Percentiles rank a stretch among this genome's conserved stretches.
Conservation (phyloP, 306 rosid genomes). For the Trifolium subterraneum region DNA sequence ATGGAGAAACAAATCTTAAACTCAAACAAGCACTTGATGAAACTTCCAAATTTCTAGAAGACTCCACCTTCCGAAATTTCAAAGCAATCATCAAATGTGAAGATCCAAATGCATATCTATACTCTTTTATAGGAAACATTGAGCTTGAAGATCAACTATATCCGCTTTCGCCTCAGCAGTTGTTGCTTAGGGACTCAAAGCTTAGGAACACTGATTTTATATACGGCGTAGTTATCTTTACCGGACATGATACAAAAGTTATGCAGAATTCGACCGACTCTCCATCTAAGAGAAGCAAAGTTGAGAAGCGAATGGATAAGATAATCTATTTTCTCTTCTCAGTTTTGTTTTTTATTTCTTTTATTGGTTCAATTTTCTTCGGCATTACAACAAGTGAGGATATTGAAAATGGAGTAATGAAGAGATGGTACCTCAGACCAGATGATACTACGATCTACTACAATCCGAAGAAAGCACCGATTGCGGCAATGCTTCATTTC, state of each 20-base stretch:
- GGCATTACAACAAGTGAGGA: constrained; percentile 73
- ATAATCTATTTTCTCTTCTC: constrained; percentile 73
- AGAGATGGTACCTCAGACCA: constrained; percentile 90
- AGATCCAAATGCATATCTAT: constrained; percentile 92
- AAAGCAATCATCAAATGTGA: constrained; percentile 83
- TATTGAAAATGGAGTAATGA: constrained; percentile 59
- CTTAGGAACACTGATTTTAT: constrained; percentile 82
- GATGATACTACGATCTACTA: constrained; percentile 70
- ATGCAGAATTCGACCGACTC: constrained; percentile 88
- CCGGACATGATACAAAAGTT: constrained; percentile 91
- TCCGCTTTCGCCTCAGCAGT: constrained; percentile 89
- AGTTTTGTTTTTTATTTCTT: constrained; percentile 63
- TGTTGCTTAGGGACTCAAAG: constrained; percentile 90
- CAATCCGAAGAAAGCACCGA: constrained; percentile 61
- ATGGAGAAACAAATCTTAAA: constrained; percentile 93
- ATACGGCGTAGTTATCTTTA: constrained; percentile 81
- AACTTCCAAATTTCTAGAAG: constrained; percentile 73
- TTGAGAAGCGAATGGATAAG: constrained; percentile 88
- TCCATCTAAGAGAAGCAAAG: constrained; percentile 93
- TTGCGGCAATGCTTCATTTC: constrained; percentile 75
- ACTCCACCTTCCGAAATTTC: constrained; percentile 60
- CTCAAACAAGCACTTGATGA: constrained; percentile 70
- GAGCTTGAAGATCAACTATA: constrained; percentile 60
- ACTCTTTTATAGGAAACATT: constrained; percentile 75
- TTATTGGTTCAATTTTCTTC: constrained; percentile 65